Conservation (phyloP, 306 rosid genomes). For the Acacia crassicarpa region DNA sequence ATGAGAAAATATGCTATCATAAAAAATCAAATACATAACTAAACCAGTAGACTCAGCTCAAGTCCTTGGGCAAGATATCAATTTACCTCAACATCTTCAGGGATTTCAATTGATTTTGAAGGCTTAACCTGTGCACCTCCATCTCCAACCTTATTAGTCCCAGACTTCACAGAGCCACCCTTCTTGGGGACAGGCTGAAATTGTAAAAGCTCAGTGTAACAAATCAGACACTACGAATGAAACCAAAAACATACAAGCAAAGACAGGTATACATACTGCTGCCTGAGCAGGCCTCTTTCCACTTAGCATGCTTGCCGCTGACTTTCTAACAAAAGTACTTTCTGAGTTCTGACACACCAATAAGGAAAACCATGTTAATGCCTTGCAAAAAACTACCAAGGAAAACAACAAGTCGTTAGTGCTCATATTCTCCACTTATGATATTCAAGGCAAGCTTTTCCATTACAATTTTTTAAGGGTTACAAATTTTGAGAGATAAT, state of each 20-base stretch:
- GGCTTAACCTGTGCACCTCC: slow-evolving; percentile 64
- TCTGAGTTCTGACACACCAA: slow-evolving; percentile 58
- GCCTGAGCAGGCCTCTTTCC: slow-evolving; percentile 91
- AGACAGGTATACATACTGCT: slow-evolving; percentile 62
- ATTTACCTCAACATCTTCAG: slow-evolving; percentile 93
- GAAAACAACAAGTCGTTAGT: neutral
- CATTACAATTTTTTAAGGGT: neutral
- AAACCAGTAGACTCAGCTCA: slow-evolving; percentile 16
- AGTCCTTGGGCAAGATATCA: neutral
- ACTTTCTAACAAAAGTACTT: slow-evolving; percentile 65
- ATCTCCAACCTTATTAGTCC: slow-evolving; percentile 70
- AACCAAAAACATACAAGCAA: slow-evolving; percentile 20
- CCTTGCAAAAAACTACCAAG: neutral
- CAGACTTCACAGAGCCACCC: slow-evolving; percentile 59
- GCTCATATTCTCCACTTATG: slow-evolving; percentile 1
- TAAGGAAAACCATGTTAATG: neutral
- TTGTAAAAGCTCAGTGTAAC: slow-evolving; percentile 18
- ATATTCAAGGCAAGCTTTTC: slow-evolving; percentile 6
- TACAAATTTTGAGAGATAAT: neutral
- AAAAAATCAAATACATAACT: neutral
- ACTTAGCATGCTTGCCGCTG: slow-evolving; percentile 99
- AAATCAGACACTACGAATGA: slow-evolving; percentile 28
- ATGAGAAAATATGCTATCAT: neutral
- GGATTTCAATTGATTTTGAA: slow-evolving; percentile 60
- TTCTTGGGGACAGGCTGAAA: slow-evolving; percentile 71